Evolutionary conservation across 441 rosid species (phyloP).

Genomic region (Francoa sonchifolia): DNA sequence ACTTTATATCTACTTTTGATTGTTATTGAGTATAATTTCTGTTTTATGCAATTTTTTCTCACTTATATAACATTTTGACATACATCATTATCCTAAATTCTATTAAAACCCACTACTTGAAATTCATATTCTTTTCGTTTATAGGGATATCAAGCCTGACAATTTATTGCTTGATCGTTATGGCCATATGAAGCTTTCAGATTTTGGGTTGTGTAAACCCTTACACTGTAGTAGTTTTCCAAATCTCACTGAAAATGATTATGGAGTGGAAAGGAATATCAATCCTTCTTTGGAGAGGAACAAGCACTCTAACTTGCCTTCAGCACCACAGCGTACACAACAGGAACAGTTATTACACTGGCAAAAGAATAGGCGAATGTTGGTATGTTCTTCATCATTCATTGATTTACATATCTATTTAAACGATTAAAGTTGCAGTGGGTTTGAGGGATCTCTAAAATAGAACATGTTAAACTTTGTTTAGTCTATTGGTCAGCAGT

Average conservation of each 20-base stretch:
- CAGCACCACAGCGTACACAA: slow-evolving; percentile 3
- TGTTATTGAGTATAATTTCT: too few relatives aligned
- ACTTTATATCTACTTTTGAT: too few relatives aligned
- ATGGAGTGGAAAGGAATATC: slow-evolving; percentile 5
- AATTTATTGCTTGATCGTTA: slow-evolving; percentile 17
- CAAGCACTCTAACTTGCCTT: not conserved
- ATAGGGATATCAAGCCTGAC: slow-evolving; percentile 21
- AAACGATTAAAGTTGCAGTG: not conserved
- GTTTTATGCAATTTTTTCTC: not conserved
- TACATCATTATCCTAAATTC: not conserved
- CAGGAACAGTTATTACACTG: slow-evolving; percentile 19
- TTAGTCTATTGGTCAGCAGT: not conserved
- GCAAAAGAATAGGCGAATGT: slow-evolving; percentile 20
- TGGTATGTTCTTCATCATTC: slow-evolving; percentile 9
- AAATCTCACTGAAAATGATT: slow-evolving; percentile 15
- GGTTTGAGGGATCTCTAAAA: not conserved
- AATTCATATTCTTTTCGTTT: not conserved
- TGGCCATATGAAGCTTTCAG: slow-evolving; percentile 22
- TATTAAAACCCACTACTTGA: not conserved
- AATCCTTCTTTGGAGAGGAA: not conserved
- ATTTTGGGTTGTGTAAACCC: slow-evolving; percentile 21
- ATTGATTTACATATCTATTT: not conserved
- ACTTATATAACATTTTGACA: not conserved
- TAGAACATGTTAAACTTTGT: not conserved
- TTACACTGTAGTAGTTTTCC: slow-evolving; percentile 19